phyloP scores from a whole-genome alignment of 2,329 filamentous ascomycete species.

The Colletotrichum sp. region DNA sequence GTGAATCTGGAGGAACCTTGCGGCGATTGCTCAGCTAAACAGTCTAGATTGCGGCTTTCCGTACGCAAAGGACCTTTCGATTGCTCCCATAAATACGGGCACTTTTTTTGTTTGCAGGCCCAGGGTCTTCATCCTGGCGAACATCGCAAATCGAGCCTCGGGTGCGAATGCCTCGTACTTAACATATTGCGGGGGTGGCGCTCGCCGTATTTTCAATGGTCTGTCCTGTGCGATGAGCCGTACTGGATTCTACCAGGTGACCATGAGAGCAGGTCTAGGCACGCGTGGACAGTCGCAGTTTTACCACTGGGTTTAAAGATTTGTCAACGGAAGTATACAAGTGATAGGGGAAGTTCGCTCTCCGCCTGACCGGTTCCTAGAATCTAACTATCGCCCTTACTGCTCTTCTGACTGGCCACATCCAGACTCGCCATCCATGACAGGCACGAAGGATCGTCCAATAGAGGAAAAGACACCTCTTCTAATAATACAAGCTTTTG shows the following conservation, averaged over 20 bases:
- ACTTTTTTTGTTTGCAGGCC: not conserved
- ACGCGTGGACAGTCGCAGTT: not conserved
- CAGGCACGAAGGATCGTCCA: not conserved
- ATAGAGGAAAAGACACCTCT: not conserved
- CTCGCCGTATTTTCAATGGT: rapidly evolving
- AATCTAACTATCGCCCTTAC: not conserved
- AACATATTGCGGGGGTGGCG: not conserved
- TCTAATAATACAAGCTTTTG: not conserved
- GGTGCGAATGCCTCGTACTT: not conserved
- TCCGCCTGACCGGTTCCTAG: not conserved
- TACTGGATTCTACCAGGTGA: not conserved
- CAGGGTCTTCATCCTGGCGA: not conserved
- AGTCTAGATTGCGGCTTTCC: not conserved
- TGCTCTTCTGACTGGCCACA: not conserved
- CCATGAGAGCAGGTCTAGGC: not conserved
- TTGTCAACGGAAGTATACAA: not conserved
- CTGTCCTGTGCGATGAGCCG: not conserved
- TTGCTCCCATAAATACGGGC: not conserved
- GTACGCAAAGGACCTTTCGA: not conserved
- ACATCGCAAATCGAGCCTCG: not conserved
- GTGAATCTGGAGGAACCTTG: not conserved
- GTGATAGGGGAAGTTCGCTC: not conserved
- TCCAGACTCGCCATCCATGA: not conserved
- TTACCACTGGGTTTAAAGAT: not conserved
- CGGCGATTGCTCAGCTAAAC: not conserved